Conservation (phyloP, 2,329 filamentous ascomycete species). For the Colletotrichum spinosum region DNA sequence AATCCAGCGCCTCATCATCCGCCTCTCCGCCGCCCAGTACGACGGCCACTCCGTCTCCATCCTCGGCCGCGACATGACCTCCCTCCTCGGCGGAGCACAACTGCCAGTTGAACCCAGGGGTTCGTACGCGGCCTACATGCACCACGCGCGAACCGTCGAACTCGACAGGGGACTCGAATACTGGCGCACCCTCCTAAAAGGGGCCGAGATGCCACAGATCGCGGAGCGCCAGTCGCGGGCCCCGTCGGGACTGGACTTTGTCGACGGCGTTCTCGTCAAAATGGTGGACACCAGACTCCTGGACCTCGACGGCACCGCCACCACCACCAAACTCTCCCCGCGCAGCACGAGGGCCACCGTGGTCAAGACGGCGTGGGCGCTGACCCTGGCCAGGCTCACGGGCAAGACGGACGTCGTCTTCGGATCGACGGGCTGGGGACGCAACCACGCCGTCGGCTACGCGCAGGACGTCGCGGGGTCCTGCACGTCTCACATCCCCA, state of each 20-base stretch:
- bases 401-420: slow-evolving; percentile 18
- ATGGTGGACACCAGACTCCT: slow-evolving; percentile 4
- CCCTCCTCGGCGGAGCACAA: slow-evolving; percentile 20
- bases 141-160: slow-evolving; percentile 56
- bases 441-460: slow-evolving; percentile 14
- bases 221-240: too few relatives aligned
- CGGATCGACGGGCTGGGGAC: slow-evolving; percentile 21
- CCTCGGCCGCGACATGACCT: slow-evolving; percentile 45
- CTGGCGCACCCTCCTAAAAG: slow-evolving; percentile 58
- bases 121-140: slow-evolving; percentile 56
- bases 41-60: slow-evolving; percentile 58
- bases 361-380: slow-evolving; percentile 16
- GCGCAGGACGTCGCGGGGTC: slow-evolving; percentile 28
- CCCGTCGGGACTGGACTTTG: background rate
- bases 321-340: background rate
- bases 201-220: slow-evolving; percentile 56
- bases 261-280: slow-evolving; percentile 14
- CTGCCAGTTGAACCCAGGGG: background rate
- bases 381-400: slow-evolving; percentile 11
- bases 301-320: background rate
- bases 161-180: slow-evolving; percentile 52
- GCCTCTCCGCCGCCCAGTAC: slow-evolving; percentile 62
- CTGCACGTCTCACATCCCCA: slow-evolving; percentile 24
- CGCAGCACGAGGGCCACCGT: slow-evolving; percentile 17
- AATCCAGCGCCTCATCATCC: slow-evolving; percentile 51